Conservation (phyloP, 176 grass and related monocot species). For the Coix lacrymajobi region DNA sequence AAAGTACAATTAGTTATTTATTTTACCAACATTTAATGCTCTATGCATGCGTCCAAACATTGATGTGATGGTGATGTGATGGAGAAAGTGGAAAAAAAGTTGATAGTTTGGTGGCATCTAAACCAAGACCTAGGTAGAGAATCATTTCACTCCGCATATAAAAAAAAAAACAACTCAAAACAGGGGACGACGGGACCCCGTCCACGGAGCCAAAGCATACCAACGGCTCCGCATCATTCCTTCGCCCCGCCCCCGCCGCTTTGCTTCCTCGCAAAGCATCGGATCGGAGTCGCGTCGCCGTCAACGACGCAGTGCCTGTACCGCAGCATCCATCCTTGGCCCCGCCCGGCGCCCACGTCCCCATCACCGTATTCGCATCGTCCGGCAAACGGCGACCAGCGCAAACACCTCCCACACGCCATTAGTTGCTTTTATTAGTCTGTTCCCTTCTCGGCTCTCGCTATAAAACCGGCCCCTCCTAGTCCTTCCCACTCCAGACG, state of each 20-base stretch:
- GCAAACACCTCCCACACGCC: neutral
- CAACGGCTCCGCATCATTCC: neutral
- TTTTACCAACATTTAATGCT: no score
- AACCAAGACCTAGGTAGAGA: neutral
- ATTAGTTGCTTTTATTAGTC: neutral
- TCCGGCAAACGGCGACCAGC: neutral
- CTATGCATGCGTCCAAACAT: no score
- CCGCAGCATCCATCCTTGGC: neutral
- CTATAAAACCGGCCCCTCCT: neutral
- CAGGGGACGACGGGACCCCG: neutral
- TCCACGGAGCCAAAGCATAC: neutral
- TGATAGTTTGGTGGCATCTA: no score
- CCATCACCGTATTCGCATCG: neutral
- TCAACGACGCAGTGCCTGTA: neutral
- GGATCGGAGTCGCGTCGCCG: neutral
- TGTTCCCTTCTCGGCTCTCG: neutral
- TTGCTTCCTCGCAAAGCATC: constrained; percentile 23
- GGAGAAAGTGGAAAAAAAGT: no score
- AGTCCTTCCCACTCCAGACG: neutral
- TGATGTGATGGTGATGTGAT: no score
- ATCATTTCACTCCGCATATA: neutral
- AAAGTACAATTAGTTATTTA: no score
- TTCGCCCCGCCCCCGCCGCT: neutral
- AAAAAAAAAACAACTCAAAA: neutral
- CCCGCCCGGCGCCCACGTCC: neutral